A percentile compares a stretch with the other conserved stretches of the same genome.
These are phyloP conservation scores for Alternaria infectoria DNA, from an alignment of 2,329 filamentous ascomycete species.

Conservation along the genomic window DNA sequence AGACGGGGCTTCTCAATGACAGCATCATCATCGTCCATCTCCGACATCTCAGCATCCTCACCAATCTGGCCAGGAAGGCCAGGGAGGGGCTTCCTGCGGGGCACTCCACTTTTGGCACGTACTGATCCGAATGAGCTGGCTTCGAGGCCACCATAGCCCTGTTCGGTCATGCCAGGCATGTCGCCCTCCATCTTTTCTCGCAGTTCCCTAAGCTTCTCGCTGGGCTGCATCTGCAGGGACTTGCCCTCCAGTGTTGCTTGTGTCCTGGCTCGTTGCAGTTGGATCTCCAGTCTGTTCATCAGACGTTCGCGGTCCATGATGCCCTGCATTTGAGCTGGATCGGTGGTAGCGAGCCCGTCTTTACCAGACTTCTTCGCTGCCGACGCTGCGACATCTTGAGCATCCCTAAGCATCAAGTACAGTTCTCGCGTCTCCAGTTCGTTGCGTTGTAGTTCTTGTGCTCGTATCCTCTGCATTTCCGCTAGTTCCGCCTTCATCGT, in stretches of 20 bases:
- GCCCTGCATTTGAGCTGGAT: constrained; percentile 82
- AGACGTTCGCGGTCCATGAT: constrained; percentile 91
- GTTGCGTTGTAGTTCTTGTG: constrained; percentile 90
- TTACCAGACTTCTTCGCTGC: constrained; percentile 70
- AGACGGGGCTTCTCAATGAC: constrained; percentile 80
- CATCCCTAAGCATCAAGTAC: constrained; percentile 97
- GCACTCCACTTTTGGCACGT: constrained; percentile 50
- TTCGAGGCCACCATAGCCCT: constrained; percentile 61
- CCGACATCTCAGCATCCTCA: constrained; percentile 45
- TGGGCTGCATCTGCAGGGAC: constrained; percentile 83
- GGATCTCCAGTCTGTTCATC: constrained; percentile 92
- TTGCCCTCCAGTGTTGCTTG: constrained; percentile 96
- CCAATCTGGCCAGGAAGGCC: constrained; percentile 42
- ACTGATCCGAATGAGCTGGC: constrained; percentile 69
- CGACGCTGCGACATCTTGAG: constrained; percentile 92
- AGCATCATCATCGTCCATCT: constrained; percentile 58
- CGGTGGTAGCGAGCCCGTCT: constrained; percentile 63
- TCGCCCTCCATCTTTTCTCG: constrained; percentile 90
- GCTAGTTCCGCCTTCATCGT: constrained; percentile 87
- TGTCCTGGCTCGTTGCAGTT: constrained; percentile 95
- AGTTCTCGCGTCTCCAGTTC: constrained; percentile 95
- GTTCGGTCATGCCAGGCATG: constrained; percentile 54
- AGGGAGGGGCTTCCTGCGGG: constrained; percentile 47
- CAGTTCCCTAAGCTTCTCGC: constrained; percentile 87
- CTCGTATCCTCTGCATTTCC: constrained; percentile 81